These are phyloP conservation scores for Rhizopogon rudus DNA, from an alignment of 768 basidiomycete genomes.

Conservation along the genomic window DNA sequence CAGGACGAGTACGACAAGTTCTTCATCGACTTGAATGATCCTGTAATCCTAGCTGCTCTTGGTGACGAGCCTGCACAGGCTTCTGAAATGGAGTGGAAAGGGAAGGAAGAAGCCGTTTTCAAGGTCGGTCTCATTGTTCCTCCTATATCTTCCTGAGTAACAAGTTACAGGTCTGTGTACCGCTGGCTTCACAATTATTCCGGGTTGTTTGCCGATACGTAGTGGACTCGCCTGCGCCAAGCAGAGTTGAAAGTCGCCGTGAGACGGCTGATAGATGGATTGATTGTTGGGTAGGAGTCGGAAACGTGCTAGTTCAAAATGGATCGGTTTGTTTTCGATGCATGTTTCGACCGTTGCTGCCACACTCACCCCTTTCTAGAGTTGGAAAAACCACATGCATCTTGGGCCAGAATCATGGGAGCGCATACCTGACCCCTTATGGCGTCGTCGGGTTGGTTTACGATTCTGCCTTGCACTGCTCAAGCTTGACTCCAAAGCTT, in stretches of 20 bases:
- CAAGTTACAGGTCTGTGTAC: not conserved
- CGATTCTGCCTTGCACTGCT: slow-evolving; percentile 56
- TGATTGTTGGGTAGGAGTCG: slow-evolving; percentile 72
- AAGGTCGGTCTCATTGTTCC: slow-evolving; percentile 33
- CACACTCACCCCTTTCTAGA: slow-evolving; percentile 28
- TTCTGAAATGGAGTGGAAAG: slow-evolving; percentile 25
- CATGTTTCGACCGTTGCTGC: not conserved
- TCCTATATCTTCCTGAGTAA: not conserved
- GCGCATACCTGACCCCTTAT: slow-evolving; percentile 44
- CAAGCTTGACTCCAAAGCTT: slow-evolving; percentile 55
- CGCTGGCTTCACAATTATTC: slow-evolving; percentile 50
- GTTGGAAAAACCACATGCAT: slow-evolving; percentile 57
- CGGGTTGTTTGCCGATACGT: slow-evolving; percentile 48
- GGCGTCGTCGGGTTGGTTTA: slow-evolving; percentile 56
- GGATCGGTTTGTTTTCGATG: slow-evolving; percentile 9
- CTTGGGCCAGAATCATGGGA: slow-evolving; percentile 50
- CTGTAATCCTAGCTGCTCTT: slow-evolving; percentile 50
- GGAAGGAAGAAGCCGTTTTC: slow-evolving; percentile 44
- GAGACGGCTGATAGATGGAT: slow-evolving; percentile 52
- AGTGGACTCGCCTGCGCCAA: slow-evolving; percentile 23
- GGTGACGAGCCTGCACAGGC: slow-evolving; percentile 28
- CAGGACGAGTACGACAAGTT: slow-evolving; percentile 70
- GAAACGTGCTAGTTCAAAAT: slow-evolving; percentile 54
- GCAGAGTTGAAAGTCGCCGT: slow-evolving; percentile 14
- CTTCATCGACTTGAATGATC: slow-evolving; percentile 59